Base-by-base conservation (phyloP, 2,329 filamentous ascomycete species). In the Ascochyta clinopodiicola region DNA sequence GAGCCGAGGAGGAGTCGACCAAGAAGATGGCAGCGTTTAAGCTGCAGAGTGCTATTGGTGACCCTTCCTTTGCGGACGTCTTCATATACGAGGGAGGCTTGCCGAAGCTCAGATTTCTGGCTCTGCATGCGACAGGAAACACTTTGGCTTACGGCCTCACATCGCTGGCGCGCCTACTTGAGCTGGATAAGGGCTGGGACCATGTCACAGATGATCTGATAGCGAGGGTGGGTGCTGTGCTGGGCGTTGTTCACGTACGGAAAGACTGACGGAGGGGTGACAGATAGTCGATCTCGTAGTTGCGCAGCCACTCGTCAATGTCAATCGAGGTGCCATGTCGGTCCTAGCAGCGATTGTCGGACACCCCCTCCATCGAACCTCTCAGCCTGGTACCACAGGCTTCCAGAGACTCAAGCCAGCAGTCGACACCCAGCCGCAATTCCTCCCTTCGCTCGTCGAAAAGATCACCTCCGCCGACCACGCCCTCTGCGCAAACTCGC, bases 21-120 rank as follows among this genome's bases (percentile, higher is more conserved):
- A 91, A 93, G 71, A 99, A 99, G 78, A 97, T 98, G 91, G 95
- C 95, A 57, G 95, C 96, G 58, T 99, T 99, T 85, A 97, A 97
- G 80, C 86, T 99, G 63, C 95, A 99, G 78, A 89, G 86, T 61
- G 92, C 91, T 60, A 96, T 99, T 77, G 94, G 93, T 73, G 95
- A 99, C 78, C 94, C 94, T 24, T 90, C 92, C 45, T 98, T 98
- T 75, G 95, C 95, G 69, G 95, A 98, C 75, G 88, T 96, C 67
- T 99, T 99, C 79, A 96, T 98, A 59, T 87, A 89, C 46, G 90
- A 92, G 44, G 92, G 92, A 53, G 95, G 95, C 4, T 82, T 98
- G 62, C 83, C 87, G 63, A 87, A 94, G 64, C 80, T 99, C 68
- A 87, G 92, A 48, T 87, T 90, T 52, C 82, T 98, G 49, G 92